Conservation (phyloP, 73 alveolate species). For the Breviolum minutum region DNA sequence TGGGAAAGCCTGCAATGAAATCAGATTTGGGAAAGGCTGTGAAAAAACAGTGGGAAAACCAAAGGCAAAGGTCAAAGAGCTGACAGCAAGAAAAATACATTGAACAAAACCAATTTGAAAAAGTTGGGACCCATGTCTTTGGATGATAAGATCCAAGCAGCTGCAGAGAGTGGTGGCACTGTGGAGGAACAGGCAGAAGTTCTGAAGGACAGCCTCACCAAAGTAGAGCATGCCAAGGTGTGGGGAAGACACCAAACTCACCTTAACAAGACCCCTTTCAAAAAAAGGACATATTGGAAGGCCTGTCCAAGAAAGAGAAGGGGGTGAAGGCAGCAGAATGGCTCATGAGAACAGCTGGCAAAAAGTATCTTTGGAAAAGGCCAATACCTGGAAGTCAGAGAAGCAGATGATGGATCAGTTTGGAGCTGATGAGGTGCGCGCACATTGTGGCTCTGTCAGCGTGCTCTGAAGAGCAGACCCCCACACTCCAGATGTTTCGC, state of each 20-base stretch:
- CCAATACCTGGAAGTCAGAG: neutral
- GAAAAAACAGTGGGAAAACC: neutral
- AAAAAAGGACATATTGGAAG: neutral
- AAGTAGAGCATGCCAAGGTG: neutral
- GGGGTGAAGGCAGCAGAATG: constrained; percentile 42
- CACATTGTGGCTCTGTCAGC: constrained; percentile 4
- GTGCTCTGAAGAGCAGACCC: constrained; percentile 25
- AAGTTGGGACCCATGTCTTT: neutral
- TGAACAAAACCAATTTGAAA: constrained; percentile 40
- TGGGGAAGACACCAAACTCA: constrained; percentile 18
- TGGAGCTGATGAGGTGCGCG: neutral
- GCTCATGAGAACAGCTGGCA: neutral
- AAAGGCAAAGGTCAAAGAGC: constrained; percentile 16
- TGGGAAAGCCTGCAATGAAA: neutral
- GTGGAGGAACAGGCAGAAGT: neutral
- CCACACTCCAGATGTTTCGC: neutral
- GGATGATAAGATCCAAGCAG: neutral
- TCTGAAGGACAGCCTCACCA: neutral
- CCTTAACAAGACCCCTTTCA: neutral
- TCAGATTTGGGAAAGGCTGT: neutral
- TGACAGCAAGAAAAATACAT: neutral
- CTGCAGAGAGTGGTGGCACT: neutral
- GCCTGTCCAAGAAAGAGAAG: constrained; percentile 15
- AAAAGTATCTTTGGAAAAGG: neutral
- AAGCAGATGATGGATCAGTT: neutral